Evolutionary conservation across 2,329 filamentous ascomycete species (phyloP).

Genomic region (Fusarium nurragi): DNA sequence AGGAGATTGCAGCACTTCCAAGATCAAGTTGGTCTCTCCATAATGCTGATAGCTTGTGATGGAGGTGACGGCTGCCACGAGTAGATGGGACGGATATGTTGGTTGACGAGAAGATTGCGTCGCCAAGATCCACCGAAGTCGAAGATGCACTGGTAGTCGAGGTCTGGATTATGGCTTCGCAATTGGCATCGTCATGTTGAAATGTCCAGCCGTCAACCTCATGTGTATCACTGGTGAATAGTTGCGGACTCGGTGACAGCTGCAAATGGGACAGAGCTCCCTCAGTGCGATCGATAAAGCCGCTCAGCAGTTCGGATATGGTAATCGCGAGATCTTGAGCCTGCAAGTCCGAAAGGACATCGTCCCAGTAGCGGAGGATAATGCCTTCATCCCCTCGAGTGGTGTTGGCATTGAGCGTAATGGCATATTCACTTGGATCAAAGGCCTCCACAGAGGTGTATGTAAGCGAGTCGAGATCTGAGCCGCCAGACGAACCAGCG

Average conservation of each 20-base stretch:
- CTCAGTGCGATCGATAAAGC: conserved; percentile 33
- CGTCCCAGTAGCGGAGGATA: conserved; percentile 38
- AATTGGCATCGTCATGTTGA: neutral
- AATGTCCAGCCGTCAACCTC: neutral
- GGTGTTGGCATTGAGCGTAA: conserved; percentile 46
- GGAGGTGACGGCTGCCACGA: conserved; percentile 3
- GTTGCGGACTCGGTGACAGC: neutral
- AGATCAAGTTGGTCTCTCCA: conserved; percentile 25
- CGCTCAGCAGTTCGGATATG: conserved; percentile 30
- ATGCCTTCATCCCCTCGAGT: conserved; percentile 39
- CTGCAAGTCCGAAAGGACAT: conserved; percentile 25
- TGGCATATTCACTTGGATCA: conserved; percentile 46
- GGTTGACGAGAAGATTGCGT: conserved; percentile 5
- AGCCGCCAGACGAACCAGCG: conserved; percentile 5
- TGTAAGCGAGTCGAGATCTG: neutral
- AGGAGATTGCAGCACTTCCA: neutral
- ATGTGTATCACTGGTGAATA: neutral
- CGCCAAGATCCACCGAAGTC: conserved; percentile 15
- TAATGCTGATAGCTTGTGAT: conserved; percentile 20
- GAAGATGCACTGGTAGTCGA: conserved; percentile 18
- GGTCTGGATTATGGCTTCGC: neutral
- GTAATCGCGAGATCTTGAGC: conserved; percentile 26
- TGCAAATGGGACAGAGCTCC: conserved; percentile 24
- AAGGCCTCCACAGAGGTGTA: conserved; percentile 33
- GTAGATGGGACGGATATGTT: conserved; percentile 1